Evolutionary conservation across 768 basidiomycete species (phyloP), one percentile per base, ranked within the genome.

Genomic region (Suillus spraguei): DNA sequence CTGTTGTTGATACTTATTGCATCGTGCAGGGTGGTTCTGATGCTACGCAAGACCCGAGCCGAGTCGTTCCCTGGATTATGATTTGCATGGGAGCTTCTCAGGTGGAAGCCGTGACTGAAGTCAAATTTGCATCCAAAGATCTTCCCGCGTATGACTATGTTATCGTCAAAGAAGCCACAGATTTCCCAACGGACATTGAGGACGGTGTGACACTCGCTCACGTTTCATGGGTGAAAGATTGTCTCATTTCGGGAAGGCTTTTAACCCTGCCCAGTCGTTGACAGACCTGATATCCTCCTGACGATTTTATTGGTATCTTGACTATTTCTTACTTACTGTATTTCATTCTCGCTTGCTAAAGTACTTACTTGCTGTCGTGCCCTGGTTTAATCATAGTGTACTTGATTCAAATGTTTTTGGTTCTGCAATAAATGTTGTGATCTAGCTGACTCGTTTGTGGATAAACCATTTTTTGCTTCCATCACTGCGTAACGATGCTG

Each of bases 181-280:
- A 77, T 42, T 75, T 72, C 56, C 66, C 65, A 36, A 65, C 71
- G 9, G 68, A 74, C 46, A 66, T 75, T 46, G 67, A 67, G 64
- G 28, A 54, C 38, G 70, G 70, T 24, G 79, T 70, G 28, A 79
- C 76, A 20, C 76, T 76, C 46, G 87, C 88, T 17, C 76, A 81
- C 63, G 85, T 91, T 76, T 70, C 74, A 20, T 94, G 91, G 91
- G 84, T 94, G 46, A 95, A 94, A 73, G 84, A 91, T 54, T 89
- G 90, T 69, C 76, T 94, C 36, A 82, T 91, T 64, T 82, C 88
- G 17, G 87, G 88, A 16, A 79, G 87, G 38, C 70, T 84, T 33
- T 70, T 83, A 4, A 75, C 78, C 49, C 77, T 4, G 64, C 65
- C 52, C 68, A 41, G 63, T 38, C 11, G 44, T 50, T 46, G 28